Base-by-base conservation (phyloP, 2,329 filamentous ascomycete genomes). In the Davidsoniella eucalypti region DNA sequence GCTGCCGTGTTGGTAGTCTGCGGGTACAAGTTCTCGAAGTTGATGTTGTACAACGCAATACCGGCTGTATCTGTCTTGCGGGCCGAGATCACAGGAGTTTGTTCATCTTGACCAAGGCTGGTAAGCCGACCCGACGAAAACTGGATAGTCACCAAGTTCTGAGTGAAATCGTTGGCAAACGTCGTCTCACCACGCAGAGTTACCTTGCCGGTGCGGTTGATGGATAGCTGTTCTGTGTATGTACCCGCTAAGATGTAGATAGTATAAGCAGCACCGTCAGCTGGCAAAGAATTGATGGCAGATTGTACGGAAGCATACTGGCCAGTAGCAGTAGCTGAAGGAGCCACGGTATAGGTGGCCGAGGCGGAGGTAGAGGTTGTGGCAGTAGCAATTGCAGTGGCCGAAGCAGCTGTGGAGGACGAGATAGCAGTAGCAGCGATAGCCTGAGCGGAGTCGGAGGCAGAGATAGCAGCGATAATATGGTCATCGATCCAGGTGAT, bases 11-110 rank as follows among this genome's bases (percentile, higher is more conserved):
- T 69, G 52, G 61, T 65, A 0, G 68, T 69, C 54, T 66, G 53
- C 14, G 70, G 69, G 50, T 66, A 69, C 0, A 63, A 63, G 55
- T 72, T 73, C 9, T 62, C 61, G 9, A 73, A 62, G 49, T 72
- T 76, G 59, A 82, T 66, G 55, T 82, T 82, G 64, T 82, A 82
- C n/a, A 80, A 63, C 56, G 71, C 73, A 52, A 80, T 68, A 56
- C 73, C 69, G 4, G 61, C 57, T 0, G 71, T 67, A 56, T 66
- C 64, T 25, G 60, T 38, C 47, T 49, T 49, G 18, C 39, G 47
- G 12, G 47, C 40, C 16, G 26, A 49, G 21, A 72, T 61, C 0
- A 68, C 69, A 1, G 63, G 68, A 1, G 66, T 78, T 51, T 61
- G 58, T 54, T 82, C 78, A 54, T 82, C 74, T 4, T n/a, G 47